Conservation (phyloP, 208 protist species). For the Trypanosoma congolense region DNA sequence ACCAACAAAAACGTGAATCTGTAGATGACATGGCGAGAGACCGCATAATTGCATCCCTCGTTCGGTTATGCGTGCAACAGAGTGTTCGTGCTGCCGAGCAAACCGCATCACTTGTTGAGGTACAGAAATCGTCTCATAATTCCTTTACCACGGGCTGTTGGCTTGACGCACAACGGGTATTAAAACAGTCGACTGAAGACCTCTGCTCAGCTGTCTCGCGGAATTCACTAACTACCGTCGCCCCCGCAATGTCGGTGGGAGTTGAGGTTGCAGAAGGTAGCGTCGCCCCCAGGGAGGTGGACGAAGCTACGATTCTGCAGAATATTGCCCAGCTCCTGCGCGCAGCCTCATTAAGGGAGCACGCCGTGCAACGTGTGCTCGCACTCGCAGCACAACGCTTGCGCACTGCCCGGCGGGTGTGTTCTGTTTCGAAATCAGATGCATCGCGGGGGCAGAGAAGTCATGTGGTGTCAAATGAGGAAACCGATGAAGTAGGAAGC, state of each 20-base stretch:
- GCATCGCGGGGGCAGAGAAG: not conserved
- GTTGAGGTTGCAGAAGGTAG: not conserved
- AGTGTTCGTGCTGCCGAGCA: conserved; percentile 29
- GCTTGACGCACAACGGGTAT: conserved; percentile 18
- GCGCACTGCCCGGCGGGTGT: not conserved
- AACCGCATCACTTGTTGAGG: conserved; percentile 13
- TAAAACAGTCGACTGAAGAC: conserved; percentile 17
- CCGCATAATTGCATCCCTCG: conserved; percentile 28
- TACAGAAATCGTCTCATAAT: conserved; percentile 7
- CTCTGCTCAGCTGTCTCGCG: conserved; percentile 12
- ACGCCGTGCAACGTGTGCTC: conserved; percentile 51
- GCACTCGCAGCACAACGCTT: conserved; percentile 32
- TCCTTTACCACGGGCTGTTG: conserved; percentile 15
- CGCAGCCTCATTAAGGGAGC: conserved; percentile 48
- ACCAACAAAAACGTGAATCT: not conserved
- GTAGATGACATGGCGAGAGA: conserved; percentile 8
- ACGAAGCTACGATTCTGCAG: conserved; percentile 25
- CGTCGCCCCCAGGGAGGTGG: not conserved
- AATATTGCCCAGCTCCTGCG: conserved; percentile 45
- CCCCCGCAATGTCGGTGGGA: not conserved
- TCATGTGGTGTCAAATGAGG: not conserved
- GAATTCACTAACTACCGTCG: not conserved
- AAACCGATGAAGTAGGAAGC: not conserved
- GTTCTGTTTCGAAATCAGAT: not conserved
- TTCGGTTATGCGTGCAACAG: conserved; percentile 34